Evolutionary conservation across 345 rosid species (phyloP).

Genomic region (Citrus trifoliata): DNA sequence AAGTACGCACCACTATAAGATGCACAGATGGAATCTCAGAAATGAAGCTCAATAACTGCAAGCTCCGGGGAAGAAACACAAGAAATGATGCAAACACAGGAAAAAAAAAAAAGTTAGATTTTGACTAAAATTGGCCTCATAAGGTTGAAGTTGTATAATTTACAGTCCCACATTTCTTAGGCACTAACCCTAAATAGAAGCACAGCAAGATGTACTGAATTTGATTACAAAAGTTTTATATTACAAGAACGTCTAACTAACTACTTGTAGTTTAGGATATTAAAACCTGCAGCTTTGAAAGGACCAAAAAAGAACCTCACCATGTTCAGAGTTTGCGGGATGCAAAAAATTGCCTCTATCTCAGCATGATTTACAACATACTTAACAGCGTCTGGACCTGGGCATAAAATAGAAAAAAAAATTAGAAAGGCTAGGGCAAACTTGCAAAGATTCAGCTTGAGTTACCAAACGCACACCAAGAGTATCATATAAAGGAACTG

Average conservation of each 20-base stretch:
- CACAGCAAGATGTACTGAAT: background rate
- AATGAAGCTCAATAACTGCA: slow-evolving; percentile 76
- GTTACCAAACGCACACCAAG: slow-evolving; percentile 53
- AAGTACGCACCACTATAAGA: slow-evolving; percentile 68
- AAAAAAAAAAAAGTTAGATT: background rate
- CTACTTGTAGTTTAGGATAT: background rate
- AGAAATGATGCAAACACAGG: slow-evolving; percentile 2
- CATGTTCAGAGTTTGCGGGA: slow-evolving; percentile 65
- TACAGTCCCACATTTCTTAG: background rate
- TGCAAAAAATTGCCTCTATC: slow-evolving; percentile 77
- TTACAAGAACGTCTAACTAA: background rate
- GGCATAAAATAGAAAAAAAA: slow-evolving; percentile 3
- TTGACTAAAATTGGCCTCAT: background rate
- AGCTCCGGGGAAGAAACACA: slow-evolving; percentile 10
- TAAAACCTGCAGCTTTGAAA: background rate
- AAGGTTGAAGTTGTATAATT: background rate
- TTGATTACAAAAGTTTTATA: background rate
- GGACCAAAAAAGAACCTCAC: slow-evolving; percentile 45
- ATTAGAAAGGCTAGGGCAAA: slow-evolving; percentile 13
- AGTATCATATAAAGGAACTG: slow-evolving; percentile 92
- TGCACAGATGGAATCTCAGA: slow-evolving; percentile 69
- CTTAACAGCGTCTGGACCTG: slow-evolving; percentile 93
- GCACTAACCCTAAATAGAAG: background rate
- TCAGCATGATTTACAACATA: slow-evolving; percentile 72
- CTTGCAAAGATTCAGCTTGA: background rate